Base-by-base conservation (phyloP, 2,329 filamentous ascomycete genomes). In the Diplodia intermedia region DNA sequence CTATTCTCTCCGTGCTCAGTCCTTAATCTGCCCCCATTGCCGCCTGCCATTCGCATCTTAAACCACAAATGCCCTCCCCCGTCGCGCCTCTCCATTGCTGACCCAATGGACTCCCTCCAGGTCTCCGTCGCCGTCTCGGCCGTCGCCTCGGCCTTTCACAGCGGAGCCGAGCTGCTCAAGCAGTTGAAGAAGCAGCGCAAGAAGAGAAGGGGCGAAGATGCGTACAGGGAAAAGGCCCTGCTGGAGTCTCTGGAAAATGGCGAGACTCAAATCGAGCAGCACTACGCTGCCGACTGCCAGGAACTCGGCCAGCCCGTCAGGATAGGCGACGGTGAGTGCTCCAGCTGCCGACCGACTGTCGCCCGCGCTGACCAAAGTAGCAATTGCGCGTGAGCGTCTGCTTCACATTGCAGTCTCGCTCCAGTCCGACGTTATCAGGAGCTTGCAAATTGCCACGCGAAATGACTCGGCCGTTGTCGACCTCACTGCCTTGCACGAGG, bases 111-210 rank as follows among this genome's bases (percentile, higher is more conserved):
- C 43, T 33, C 18, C n/a, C 29, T 54, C 14, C 56, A 82, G 75
- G 79, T 81, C 6, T 73, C 79, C 55, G 77, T 75, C 29, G 80
- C 79, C 61, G 79, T 82, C n/a, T 73, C 78, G n/a, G 78, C 80
- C 9, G 76, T 82, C 12, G 74, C 81, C 9, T 79, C 77, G 12
- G 79, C 80, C 8, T 82, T 82, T 70, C 79, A 81, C 69, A 77
- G 74, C n/a, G 79, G 75, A 18, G 77, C 79, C 36, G 79, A 81
- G 33, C 71, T 81, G 60, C 71, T 79, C 36, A 74, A 77, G 53
- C 72, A 74, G 23, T 73, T 81, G 69, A 76, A 76, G 69, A 75
- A 77, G 68, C 76, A 75, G 66, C 66, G 66, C 50, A 69, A 71
- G 57, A 75, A 74, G 33, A 72, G 72, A 36, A 72, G 74, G 20